Conservation (phyloP, 257 asterid genomes). For the Gentiana dahurica region DNA sequence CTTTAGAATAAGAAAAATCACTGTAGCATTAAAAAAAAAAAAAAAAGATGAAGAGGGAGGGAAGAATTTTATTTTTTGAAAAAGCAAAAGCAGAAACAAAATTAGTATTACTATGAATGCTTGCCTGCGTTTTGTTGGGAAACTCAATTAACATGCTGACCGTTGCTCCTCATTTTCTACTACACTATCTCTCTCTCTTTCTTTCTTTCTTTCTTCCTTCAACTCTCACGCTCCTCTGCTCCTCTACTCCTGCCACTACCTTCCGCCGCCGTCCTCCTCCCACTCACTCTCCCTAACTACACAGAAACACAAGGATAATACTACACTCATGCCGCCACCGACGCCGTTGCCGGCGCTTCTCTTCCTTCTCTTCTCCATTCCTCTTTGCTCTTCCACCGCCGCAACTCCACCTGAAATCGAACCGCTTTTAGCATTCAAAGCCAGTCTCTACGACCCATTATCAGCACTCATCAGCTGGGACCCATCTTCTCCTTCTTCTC, state of each 20-base stretch:
- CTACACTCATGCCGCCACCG: neutral
- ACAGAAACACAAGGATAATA: neutral
- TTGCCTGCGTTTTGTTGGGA: no score
- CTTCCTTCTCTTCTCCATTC: slow-evolving; percentile 12
- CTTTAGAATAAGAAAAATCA: no score
- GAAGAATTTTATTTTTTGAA: no score
- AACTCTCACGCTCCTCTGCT: slow-evolving; percentile 5
- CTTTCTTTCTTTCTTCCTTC: neutral
- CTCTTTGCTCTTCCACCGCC: slow-evolving; percentile 17
- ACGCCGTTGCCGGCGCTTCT: slow-evolving; percentile 10
- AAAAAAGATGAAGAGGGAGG: no score
- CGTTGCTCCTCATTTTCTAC: no score
- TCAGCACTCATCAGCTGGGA: slow-evolving; percentile 41
- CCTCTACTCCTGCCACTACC: neutral
- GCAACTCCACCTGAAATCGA: slow-evolving; percentile 37
- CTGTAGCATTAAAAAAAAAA: no score
- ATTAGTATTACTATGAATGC: no score
- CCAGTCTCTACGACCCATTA: slow-evolving; percentile 41
- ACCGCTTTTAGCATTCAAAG: slow-evolving; percentile 38
- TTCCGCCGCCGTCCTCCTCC: neutral
- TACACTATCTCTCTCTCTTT: no score
- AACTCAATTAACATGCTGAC: no score
- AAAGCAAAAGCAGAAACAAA: no score
- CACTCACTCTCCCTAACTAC: neutral
- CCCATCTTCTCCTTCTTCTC: slow-evolving; percentile 41